These are phyloP conservation scores for Serpula lacrymans DNA, from an alignment of 768 basidiomycete species.

Conservation along the genomic window DNA sequence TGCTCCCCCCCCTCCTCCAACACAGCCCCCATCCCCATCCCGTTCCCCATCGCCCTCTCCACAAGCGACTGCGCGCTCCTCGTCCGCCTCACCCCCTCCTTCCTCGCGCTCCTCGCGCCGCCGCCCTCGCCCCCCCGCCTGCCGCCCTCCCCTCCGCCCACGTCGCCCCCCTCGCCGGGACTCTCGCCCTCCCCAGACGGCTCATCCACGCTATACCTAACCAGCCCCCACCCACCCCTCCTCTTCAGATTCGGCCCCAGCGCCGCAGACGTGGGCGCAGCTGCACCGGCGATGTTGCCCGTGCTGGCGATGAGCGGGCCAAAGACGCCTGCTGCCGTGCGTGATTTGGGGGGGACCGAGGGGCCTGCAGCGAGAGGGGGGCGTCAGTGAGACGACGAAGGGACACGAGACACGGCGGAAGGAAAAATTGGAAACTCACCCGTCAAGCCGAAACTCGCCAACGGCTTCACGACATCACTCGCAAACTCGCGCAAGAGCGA, in stretches of 20 bases:
- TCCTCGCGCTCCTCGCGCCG: background rate
- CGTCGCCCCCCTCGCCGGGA: conserved; percentile 1
- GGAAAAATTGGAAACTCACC: conserved; percentile 11
- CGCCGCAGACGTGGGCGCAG: conserved; percentile 45
- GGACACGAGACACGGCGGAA: conserved; percentile 8
- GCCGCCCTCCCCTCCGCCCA: conserved; percentile 9
- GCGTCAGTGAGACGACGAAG: conserved; percentile 3
- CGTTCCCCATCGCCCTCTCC: background rate
- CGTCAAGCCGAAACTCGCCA: too few species aligned
- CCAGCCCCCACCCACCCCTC: conserved; percentile 64
- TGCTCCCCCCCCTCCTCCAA: too few species aligned
- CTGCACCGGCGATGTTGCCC: conserved; percentile 58
- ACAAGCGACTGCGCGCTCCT: conserved; percentile 10
- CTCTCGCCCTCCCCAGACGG: background rate
- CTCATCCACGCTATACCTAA: conserved; percentile 39
- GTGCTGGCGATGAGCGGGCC: conserved; percentile 72
- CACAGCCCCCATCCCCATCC: too few species aligned
- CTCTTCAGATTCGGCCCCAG: conserved; percentile 58
- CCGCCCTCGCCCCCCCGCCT: background rate
- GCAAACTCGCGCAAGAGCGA: conserved; percentile 19
- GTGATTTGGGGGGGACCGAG: conserved; percentile 4
- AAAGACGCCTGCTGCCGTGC: conserved; percentile 52
- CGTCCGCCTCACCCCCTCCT: conserved; percentile 1
- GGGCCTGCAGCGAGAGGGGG: conserved; percentile 6
- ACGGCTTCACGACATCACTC: too few species aligned